Evolutionary conservation across 768 basidiomycete genomes (phyloP).

Genomic region (Candolleomyces aberdarensis): DNA sequence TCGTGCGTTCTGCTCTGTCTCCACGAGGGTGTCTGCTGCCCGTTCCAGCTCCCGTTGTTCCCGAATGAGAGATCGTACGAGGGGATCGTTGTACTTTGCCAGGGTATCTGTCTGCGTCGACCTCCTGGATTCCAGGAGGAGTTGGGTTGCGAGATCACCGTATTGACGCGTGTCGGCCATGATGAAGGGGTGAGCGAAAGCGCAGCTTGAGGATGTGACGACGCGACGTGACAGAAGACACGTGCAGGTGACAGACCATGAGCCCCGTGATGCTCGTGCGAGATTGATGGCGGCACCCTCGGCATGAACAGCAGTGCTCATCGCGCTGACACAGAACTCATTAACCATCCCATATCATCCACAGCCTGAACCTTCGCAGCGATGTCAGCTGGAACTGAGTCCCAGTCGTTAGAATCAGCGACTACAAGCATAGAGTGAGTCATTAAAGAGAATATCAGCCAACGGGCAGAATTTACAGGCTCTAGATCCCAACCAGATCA

Average conservation of each 20-base stretch:
- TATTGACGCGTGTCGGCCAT: constrained; percentile 64
- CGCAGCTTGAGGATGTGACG: neutral
- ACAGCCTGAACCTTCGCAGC: neutral
- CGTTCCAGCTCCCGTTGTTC: constrained; percentile 89
- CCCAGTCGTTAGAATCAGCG: constrained; percentile 23
- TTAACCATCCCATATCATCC: too few relatives aligned
- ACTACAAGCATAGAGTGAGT: constrained; percentile 28
- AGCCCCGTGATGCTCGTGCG: too few relatives aligned
- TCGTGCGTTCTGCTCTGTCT: constrained; percentile 13
- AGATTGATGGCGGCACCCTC: too few relatives aligned
- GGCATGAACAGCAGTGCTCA: too few relatives aligned
- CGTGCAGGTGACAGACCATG: neutral
- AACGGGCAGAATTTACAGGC: neutral
- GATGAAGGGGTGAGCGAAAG: constrained; percentile 15
- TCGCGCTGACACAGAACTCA: too few relatives aligned
- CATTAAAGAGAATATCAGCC: neutral
- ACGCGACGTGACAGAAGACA: neutral
- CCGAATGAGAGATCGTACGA: constrained; percentile 82
- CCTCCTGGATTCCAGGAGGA: constrained; percentile 81
- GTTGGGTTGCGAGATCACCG: constrained; percentile 84
- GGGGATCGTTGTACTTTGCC: constrained; percentile 87
- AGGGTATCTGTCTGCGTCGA: constrained; percentile 82
- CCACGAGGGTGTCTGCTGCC: constrained; percentile 37
- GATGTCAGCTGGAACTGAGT: neutral
- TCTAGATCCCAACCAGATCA: constrained; percentile 68